A percentile compares a stretch with the other conserved stretches of the same genome.
phyloP scores from a whole-genome alignment of 202 grass and related monocot genomes.

The Eragrostis tef region DNA sequence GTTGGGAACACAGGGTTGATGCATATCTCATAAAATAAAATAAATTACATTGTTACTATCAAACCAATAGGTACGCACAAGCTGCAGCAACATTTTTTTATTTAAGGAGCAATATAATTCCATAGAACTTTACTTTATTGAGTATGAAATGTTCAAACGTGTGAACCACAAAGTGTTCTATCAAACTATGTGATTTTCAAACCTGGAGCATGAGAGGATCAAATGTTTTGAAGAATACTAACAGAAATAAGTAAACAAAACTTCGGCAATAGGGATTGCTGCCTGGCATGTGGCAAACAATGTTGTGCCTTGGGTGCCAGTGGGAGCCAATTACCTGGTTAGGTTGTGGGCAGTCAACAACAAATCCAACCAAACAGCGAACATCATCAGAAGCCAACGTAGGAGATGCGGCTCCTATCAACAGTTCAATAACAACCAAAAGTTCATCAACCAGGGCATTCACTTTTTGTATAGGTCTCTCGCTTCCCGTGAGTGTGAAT shows the following conservation, averaged over 20 bases:
- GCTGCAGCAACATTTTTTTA: constrained; percentile 23
- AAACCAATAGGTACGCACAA: not conserved
- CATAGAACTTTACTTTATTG: constrained; percentile 3
- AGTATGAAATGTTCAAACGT: constrained; percentile 1
- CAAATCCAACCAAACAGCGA: constrained; percentile 84
- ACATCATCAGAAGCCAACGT: constrained; percentile 71
- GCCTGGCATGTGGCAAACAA: constrained; percentile 26
- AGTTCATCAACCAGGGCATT: constrained; percentile 96
- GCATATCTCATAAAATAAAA: constrained; percentile 26
- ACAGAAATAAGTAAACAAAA: constrained; percentile 33
- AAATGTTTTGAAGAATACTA: constrained; percentile 41
- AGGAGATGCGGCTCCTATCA: constrained; percentile 79
- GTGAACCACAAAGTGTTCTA: constrained; percentile 11
- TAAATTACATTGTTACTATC: constrained; percentile 1
- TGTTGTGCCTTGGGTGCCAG: constrained; percentile 3
- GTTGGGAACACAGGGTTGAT: not conserved
- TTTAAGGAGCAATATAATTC: constrained; percentile 22
- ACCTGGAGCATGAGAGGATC: constrained; percentile 16
- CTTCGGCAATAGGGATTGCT: constrained; percentile 17
- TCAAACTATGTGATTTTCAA: constrained; percentile 33
- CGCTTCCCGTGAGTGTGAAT: constrained; percentile 54
- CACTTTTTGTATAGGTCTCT: constrained; percentile 74
- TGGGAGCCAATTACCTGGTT: constrained; percentile 73
- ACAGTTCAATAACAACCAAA: constrained; percentile 93
- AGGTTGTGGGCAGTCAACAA: constrained; percentile 94